phyloP scores from a whole-genome alignment of 2,329 filamentous ascomycete genomes.

The Hypoxylon sp. region DNA sequence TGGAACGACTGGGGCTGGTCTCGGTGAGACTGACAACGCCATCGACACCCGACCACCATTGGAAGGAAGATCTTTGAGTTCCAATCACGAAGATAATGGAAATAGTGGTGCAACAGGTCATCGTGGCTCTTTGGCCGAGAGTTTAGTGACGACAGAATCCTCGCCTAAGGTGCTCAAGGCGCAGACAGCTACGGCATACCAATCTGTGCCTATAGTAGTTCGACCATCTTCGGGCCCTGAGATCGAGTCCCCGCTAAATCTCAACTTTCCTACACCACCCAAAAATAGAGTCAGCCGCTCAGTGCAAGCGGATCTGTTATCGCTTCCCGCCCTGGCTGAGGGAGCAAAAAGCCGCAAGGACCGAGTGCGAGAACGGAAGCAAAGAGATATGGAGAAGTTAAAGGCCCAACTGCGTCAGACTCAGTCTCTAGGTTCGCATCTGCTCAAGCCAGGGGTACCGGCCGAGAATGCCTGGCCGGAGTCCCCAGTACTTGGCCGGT shows the following conservation, averaged over 20 bases:
- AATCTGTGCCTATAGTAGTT: slow-evolving; percentile 49
- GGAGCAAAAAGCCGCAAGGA: slow-evolving; percentile 39
- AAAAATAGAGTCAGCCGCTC: slow-evolving; percentile 16
- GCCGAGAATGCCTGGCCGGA: slow-evolving; percentile 21
- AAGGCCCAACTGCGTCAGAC: slow-evolving; percentile 25
- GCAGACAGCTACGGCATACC: slow-evolving; percentile 51
- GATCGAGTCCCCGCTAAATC: slow-evolving; percentile 41
- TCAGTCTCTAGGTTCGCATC: slow-evolving; percentile 10
- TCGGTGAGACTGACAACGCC: neutral
- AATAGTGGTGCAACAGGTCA: slow-evolving; percentile 19
- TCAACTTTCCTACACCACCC: slow-evolving; percentile 41
- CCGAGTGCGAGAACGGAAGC: slow-evolving; percentile 45
- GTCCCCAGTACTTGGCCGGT: slow-evolving; percentile 25
- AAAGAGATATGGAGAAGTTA: slow-evolving; percentile 44
- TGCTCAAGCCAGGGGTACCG: slow-evolving; percentile 8
- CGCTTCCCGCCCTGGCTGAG: slow-evolving; percentile 19
- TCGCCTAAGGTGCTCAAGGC: slow-evolving; percentile 53
- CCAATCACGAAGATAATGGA: slow-evolving; percentile 15
- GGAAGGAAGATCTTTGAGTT: slow-evolving; percentile 21
- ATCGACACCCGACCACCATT: slow-evolving; percentile 8
- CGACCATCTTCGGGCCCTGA: slow-evolving; percentile 38
- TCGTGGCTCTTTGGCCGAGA: slow-evolving; percentile 52
- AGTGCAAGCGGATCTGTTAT: slow-evolving; percentile 29
- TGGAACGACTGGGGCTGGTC: slow-evolving; percentile 1
- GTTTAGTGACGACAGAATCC: slow-evolving; percentile 52